phyloP scores from a whole-genome alignment of 148 eudicot genomes.

The Diospyros lotus region DNA sequence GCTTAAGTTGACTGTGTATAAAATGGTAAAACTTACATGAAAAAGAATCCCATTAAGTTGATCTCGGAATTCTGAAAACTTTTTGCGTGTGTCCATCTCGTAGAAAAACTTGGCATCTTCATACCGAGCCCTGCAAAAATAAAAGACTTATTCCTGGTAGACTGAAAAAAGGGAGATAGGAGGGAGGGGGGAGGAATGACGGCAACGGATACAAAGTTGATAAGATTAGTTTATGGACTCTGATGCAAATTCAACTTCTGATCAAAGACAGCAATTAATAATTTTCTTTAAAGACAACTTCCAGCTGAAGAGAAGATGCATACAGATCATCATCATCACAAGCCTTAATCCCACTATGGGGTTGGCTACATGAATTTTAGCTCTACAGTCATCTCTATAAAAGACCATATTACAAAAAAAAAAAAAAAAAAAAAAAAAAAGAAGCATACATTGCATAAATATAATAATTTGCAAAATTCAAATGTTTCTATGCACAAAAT shows the following conservation, averaged over 20 bases:
- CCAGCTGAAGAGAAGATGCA: neutral
- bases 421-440: too few relatives aligned
- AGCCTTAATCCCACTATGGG: too few relatives aligned
- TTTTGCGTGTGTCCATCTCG: slow-evolving; percentile 76
- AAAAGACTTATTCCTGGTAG: neutral
- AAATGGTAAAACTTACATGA: slow-evolving; percentile 55
- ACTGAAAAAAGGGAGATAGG: neutral
- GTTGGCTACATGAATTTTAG: too few relatives aligned
- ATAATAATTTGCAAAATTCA: neutral
- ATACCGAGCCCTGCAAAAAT: slow-evolving; percentile 78
- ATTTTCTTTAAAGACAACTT: neutral
- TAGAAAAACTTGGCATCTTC: slow-evolving; percentile 99
- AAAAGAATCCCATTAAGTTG: slow-evolving; percentile 93
- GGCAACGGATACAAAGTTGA: neutral
- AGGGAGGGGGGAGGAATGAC: neutral
- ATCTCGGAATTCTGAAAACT: slow-evolving; percentile 66
- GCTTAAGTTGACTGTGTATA: neutral
- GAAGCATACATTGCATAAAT: neutral
- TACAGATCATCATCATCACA: neutral
- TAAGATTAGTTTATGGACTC: neutral
- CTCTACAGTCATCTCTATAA: too few relatives aligned
- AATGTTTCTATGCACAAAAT: neutral
- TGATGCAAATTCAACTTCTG: neutral
- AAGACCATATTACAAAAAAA: too few relatives aligned
- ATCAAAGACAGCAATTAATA: neutral